Evolutionary conservation across 2,329 filamentous ascomycete species (phyloP), one percentile per base, ranked within the genome.

Genomic region (Chaetomiaceae sp.): DNA sequence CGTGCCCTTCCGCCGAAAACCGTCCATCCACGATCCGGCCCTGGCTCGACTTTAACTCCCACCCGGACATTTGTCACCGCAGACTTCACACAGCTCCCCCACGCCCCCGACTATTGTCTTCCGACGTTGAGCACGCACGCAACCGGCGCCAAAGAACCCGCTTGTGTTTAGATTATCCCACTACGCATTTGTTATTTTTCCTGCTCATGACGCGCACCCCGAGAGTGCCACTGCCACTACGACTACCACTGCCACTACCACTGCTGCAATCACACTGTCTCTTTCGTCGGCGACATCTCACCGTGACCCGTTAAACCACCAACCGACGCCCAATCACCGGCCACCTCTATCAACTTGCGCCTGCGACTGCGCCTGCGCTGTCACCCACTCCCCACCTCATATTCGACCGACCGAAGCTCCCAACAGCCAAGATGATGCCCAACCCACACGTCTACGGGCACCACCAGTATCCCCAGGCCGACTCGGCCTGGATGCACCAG

Each of bases 401-500:
- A n/a, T 10, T 17, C 20, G 16, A 17, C 35, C 34, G 16, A 16
- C 34, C 34, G 23, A 45, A 19, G n/a, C 43, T 10, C 23, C 34
- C 46, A n/a, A 16, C 40, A 25, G 53, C 61, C 63, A 74, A 68
- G 60, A 85, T 85, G 81, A 79, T 84, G 73, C 77, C 77, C 54
- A 76, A 78, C 64, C 72, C 78, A 61, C 81, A 82, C 68, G 75
- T 84, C 63, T 86, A 85, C 68, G 81, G 79, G 56, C 83, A 86
- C 64, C 82, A 83, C 62, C 81, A 84, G 61, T 83, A 83, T 59
- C 77, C 76, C 44, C 82, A 85, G 65, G 71, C 72, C 41, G 81
- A 84, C 53, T 76, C 79, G 58, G 71, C 79, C 64, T 86, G 83
- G 83, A 80, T 86, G 75, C 82, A 86, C 60, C 80, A 82, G 65